Evolutionary conservation across 1,284 basidiomycete species (phyloP).

Genomic region (Anthracocystis panici-leucophaei): DNA sequence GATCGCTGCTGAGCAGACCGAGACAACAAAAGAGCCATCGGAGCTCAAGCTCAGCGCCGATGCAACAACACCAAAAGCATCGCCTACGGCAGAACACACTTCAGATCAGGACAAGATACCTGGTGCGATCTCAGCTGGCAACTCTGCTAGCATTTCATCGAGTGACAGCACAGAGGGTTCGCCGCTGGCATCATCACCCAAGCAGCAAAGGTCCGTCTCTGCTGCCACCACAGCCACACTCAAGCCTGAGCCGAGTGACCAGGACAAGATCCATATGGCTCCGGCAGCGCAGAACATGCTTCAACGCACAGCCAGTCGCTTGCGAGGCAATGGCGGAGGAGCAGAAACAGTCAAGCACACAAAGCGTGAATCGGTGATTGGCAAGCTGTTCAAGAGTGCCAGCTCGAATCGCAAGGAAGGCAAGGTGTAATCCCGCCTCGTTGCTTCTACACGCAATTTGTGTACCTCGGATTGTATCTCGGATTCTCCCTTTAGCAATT

Average conservation of each 20-base stretch:
- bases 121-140: not conserved
- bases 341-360: conserved; percentile 1
- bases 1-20: conserved; percentile 11
- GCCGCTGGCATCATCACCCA: conserved; percentile 2
- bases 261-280: conserved; percentile 2
- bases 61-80: not conserved
- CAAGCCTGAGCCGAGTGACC: conserved; percentile 12
- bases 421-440: conserved; percentile 18
- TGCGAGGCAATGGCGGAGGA: conserved; percentile 9
- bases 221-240: conserved; percentile 30
- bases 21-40: conserved; percentile 24
- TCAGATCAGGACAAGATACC: not conserved
- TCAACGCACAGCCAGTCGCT: conserved; percentile 32
- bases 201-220: conserved; percentile 21
- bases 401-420: conserved; percentile 31
- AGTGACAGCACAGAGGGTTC: conserved; percentile 1
- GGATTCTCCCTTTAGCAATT: not conserved
- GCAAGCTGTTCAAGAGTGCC: conserved; percentile 42
- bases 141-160: not conserved
- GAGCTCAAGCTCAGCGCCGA: conserved; percentile 14
- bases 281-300: conserved; percentile 24
- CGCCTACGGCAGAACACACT: not conserved
- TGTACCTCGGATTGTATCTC: not conserved
- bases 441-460: not conserved
- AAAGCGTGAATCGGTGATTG: conserved; percentile 44